phyloP scores from a whole-genome alignment of 768 basidiomycete genomes.

The Steccherinum ochraceum region DNA sequence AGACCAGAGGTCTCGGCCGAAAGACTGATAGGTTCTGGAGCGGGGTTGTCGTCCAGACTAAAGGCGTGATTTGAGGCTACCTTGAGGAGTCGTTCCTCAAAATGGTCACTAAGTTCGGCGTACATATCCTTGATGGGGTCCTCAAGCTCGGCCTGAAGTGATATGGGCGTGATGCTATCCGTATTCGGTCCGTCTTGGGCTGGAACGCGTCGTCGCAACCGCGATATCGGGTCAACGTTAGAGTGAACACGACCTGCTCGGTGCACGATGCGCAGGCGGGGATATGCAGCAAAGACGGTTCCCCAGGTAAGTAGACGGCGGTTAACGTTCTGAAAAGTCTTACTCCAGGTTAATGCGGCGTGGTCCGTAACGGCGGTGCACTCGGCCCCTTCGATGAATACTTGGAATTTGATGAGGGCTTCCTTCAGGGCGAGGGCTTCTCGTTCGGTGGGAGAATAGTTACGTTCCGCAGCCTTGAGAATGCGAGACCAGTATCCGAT shows the following conservation, averaged over 20 bases:
- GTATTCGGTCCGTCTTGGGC: constrained; percentile 18
- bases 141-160: background rate
- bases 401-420: constrained; percentile 19
- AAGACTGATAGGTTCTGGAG: background rate
- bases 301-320: no score
- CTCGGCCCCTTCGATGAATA: constrained; percentile 17
- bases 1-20: background rate
- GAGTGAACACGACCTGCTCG: constrained; percentile 32
- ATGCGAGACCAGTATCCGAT: constrained; percentile 20
- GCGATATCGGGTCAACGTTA: constrained; percentile 33
- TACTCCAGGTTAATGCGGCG: no score
- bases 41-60: background rate
- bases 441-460: constrained; percentile 19
- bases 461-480: constrained; percentile 17
- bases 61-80: background rate
- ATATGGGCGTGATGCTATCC: no score
- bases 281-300: no score
- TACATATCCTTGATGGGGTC: background rate
- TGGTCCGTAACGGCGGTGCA: constrained; percentile 13
- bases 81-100: no score
- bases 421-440: constrained; percentile 18
- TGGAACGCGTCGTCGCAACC: constrained; percentile 20
- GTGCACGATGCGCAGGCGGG: constrained; percentile 29
- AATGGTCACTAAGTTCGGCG: background rate
- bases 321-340: no score